A percentile compares a stretch with the other conserved stretches of the same genome.
These are phyloP conservation scores for Scheffersomyces segobiensis DNA, from an alignment of 1,139 yeast genomes.

Conservation along the genomic window DNA sequence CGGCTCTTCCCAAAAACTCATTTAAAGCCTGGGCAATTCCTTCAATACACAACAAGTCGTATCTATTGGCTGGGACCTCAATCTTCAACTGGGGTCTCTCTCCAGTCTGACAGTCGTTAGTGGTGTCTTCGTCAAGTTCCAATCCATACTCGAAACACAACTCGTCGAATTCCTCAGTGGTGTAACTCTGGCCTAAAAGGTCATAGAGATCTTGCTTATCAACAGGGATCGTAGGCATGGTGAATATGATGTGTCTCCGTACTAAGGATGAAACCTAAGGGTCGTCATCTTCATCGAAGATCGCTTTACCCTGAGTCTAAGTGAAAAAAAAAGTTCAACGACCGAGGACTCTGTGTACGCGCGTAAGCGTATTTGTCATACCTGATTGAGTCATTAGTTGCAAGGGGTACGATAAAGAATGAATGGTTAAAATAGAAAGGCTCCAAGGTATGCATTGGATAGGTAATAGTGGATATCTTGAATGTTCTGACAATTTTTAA, in stretches of 20 bases:
- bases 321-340: constrained; percentile 7
- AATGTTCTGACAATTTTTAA: neutral
- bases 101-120: constrained; percentile 71
- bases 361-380: neutral
- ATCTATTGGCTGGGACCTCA: constrained; percentile 97
- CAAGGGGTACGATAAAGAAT: neutral
- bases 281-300: constrained; percentile 1
- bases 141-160: constrained; percentile 97
- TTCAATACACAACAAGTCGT: constrained; percentile 96
- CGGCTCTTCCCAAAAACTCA: constrained; percentile 73
- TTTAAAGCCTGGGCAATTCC: constrained; percentile 96
- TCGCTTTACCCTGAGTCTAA: constrained; percentile 4
- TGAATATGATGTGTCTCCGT: constrained; percentile 4
- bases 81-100: constrained; percentile 97
- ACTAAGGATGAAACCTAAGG: constrained; percentile 3
- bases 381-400: neutral
- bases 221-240: constrained; percentile 95
- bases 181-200: constrained; percentile 74
- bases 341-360: neutral
- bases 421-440: neutral
- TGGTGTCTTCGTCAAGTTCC: constrained; percentile 94
- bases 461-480: neutral
- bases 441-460: neutral
- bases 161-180: constrained; percentile 94
- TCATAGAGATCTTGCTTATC: constrained; percentile 90